These are phyloP conservation scores for Blastocystis sp. DNA, from an alignment of 352 stramenopile species.

Conservation along the genomic window DNA sequence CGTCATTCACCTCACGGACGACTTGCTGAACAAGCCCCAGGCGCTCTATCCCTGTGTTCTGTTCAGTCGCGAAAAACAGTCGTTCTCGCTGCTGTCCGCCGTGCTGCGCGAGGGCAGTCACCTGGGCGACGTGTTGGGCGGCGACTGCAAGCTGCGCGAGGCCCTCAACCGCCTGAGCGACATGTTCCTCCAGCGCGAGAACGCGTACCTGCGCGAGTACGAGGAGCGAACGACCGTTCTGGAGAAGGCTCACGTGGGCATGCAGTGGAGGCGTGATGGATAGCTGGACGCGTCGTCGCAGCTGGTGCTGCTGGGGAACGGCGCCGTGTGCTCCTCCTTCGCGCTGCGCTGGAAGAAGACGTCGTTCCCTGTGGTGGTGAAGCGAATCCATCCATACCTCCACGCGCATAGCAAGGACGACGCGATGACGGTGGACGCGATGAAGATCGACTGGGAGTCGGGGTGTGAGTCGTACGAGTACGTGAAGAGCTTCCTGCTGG, in stretches of 20 bases:
- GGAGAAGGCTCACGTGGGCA: not conserved
- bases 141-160: not conserved
- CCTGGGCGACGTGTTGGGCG: constrained; percentile 2
- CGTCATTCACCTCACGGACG: not conserved
- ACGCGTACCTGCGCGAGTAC: not conserved
- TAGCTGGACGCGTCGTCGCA: not conserved
- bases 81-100: not conserved
- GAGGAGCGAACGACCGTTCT: not conserved
- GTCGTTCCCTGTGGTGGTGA: not conserved
- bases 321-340: constrained; percentile 38
- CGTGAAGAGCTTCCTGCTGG: constrained; percentile 21
- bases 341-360: not conserved
- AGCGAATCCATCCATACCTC: constrained; percentile 28
- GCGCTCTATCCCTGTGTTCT: constrained; percentile 41
- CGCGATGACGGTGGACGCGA: not conserved
- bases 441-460: not conserved
- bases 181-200: not conserved
- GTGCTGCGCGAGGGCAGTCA: not conserved
- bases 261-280: not conserved
- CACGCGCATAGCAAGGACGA: not conserved
- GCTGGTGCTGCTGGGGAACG: not conserved
- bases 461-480: constrained; percentile 14
- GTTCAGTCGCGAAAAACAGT: not conserved
- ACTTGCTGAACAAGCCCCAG: not conserved
- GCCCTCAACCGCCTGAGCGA: not conserved